Base-by-base conservation (phyloP, 2,329 filamentous ascomycete species). In the Hawksworthiomyces lignivorus region DNA sequence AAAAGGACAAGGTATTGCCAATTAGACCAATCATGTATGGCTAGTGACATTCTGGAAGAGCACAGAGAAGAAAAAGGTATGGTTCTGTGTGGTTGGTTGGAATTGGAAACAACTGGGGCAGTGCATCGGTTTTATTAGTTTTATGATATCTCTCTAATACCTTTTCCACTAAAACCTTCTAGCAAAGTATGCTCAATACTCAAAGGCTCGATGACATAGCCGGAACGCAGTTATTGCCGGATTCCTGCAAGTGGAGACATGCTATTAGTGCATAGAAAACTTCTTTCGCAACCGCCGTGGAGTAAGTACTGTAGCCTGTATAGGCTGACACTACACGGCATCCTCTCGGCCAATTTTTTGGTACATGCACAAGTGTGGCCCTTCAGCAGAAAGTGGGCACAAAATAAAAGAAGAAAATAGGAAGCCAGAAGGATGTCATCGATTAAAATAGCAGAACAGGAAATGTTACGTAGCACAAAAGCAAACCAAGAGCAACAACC, bases 11-110 rank as follows among this genome's bases (percentile, higher is more conserved):
- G n/a, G n/a, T n/a, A n/a, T n/a, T n/a, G n/a, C n/a, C n/a, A n/a
- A n/a, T n/a, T n/a, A n/a, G n/a, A n/a, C 46, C 46, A 48, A 48
- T 48, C 31, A 37, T 10, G 20, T 2, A 3, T 4, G 9, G 19
- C 18, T 36, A 32, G 46, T 48, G 46, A 48, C 46, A 44, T 44
- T 44, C 46, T 48, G 38, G 41, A 40, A 44, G 29, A 14, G 14
- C 20, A 32, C 30, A 31, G 27, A 29, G 42, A 39, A 12, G 30
- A 31, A 26, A 36, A 19, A 26, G 17, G 19, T n/a, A n/a, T n/a
- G n/a, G n/a, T n/a, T n/a, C n/a, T n/a, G n/a, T n/a, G 15, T 37
- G 32, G 44, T 37, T 43, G 40, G 36, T 22, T 40, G 36, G 44
- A 32, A 43, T 18, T 36, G 36, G 30, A 30, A 34, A 22, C 27